phyloP scores from a whole-genome alignment of 2,329 filamentous ascomycete genomes.

The Ceratocystis lukuohia region DNA sequence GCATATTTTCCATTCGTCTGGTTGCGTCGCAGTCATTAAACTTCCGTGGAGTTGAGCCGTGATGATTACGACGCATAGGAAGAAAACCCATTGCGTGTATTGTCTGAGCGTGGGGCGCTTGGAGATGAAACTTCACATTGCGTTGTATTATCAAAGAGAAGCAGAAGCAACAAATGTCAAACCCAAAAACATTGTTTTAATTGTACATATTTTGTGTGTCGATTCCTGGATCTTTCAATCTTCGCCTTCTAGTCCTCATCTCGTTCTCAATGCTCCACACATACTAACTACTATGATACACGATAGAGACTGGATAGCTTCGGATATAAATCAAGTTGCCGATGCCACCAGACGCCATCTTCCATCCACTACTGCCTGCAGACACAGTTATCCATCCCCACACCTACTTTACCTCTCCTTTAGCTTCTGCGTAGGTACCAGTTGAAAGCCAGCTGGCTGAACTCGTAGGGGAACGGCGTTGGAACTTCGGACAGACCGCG shows the following conservation, averaged over 20 bases:
- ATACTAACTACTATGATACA: constrained; percentile 8
- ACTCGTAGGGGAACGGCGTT: constrained; percentile 58
- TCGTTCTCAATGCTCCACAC: background rate
- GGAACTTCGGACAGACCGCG: constrained; percentile 71
- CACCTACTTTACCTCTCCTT: constrained; percentile 11
- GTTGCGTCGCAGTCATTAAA: background rate
- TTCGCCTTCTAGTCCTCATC: background rate
- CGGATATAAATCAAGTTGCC: background rate
- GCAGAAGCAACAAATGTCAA: no score
- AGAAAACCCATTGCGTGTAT: no score
- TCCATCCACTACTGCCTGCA: background rate
- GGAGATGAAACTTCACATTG: no score
- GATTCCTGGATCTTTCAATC: background rate
- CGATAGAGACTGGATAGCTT: background rate
- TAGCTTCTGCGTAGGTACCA: constrained; percentile 85
- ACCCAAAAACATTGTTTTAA: no score
- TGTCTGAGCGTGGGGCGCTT: no score
- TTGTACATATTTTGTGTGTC: background rate
- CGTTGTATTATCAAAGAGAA: no score
- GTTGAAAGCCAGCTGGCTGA: constrained; percentile 74
- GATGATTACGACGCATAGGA: no score
- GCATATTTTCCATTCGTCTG: background rate
- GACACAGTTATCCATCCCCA: background rate
- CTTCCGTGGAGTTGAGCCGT: no score
- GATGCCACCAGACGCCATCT: background rate